These are phyloP conservation scores for Fusarium domesticum DNA, from an alignment of 2,329 filamentous ascomycete genomes.

Conservation along the genomic window DNA sequence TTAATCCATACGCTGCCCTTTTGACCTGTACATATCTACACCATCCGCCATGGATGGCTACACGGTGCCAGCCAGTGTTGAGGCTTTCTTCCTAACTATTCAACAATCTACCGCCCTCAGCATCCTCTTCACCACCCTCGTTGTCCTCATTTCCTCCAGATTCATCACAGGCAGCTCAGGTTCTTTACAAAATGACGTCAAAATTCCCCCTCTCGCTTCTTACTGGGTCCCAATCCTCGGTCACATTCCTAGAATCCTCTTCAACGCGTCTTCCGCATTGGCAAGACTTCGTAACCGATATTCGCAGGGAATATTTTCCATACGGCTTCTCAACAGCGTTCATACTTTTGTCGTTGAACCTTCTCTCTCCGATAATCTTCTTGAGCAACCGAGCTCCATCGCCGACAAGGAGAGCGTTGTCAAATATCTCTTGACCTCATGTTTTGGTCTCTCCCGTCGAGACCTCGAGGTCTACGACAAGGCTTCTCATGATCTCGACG, in stretches of 20 bases:
- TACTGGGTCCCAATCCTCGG: slow-evolving; percentile 39
- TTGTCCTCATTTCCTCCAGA: slow-evolving; percentile 28
- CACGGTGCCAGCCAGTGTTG: slow-evolving; percentile 8
- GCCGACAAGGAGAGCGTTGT: slow-evolving; percentile 29
- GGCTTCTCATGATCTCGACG: slow-evolving; percentile 28
- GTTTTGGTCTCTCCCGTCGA: slow-evolving; percentile 33
- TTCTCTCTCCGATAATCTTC: slow-evolving; percentile 27
- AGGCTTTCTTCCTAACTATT: slow-evolving; percentile 18
- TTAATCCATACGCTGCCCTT: too few species aligned
- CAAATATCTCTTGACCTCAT: slow-evolving; percentile 29
- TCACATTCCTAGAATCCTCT: slow-evolving; percentile 34
- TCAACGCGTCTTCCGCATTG: slow-evolving; percentile 31
- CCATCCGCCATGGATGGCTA: slow-evolving; percentile 15
- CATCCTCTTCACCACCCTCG: slow-evolving; percentile 24
- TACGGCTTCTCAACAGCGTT: slow-evolving; percentile 32
- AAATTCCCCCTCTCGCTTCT: slow-evolving; percentile 28
- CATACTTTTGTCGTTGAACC: slow-evolving; percentile 37
- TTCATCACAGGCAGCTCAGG: slow-evolving; percentile 31
- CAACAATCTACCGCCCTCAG: slow-evolving; percentile 25
- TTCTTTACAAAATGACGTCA: slow-evolving; percentile 35
- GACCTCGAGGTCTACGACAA: slow-evolving; percentile 33
- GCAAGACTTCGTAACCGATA: slow-evolving; percentile 32
- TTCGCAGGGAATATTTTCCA: slow-evolving; percentile 35
- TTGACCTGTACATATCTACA: too few species aligned
- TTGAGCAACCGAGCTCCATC: slow-evolving; percentile 29